A percentile compares a stretch with the other conserved stretches of the same genome.
phyloP scores from a whole-genome alignment of 1,139 yeast species.

The Candida tropicalis region DNA sequence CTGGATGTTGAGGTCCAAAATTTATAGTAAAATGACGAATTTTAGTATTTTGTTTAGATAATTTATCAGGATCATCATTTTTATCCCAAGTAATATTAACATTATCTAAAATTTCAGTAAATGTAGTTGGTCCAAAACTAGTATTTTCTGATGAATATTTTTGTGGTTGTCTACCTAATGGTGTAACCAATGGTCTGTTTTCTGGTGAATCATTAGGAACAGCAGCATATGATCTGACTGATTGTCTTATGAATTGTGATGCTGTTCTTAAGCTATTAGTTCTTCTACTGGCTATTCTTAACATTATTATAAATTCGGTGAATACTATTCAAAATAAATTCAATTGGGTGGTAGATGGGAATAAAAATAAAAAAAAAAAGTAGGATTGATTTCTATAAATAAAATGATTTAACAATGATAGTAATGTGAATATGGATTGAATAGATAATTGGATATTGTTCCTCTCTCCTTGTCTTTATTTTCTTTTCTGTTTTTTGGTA shows the following conservation, averaged over 20 bases:
- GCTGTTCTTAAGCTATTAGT: neutral
- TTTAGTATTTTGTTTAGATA: conserved; percentile 53
- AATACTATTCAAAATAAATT: neutral
- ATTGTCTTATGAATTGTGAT: conserved; percentile 8
- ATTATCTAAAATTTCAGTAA: conserved; percentile 49
- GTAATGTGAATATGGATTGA: neutral
- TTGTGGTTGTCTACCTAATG: conserved; percentile 14
- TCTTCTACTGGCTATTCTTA: conserved; percentile 15
- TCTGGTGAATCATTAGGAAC: conserved; percentile 7
- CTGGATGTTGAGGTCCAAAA: conserved; percentile 95
- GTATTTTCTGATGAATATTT: conserved; percentile 23
- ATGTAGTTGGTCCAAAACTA: conserved; percentile 38
- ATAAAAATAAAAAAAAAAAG: neutral
- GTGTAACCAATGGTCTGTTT: conserved; percentile 10
- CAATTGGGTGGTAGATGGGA: neutral
- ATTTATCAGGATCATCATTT: conserved; percentile 48
- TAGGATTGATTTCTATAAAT: too few species aligned
- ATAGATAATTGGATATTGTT: neutral
- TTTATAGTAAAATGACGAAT: conserved; percentile 87
- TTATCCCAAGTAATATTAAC: conserved; percentile 51
- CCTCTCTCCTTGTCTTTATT: neutral
- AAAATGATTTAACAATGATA: too few species aligned
- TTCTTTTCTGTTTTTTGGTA: neutral
- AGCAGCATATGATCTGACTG: conserved; percentile 12
- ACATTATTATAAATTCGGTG: conserved; percentile 11